Evolutionary conservation across 1,284 basidiomycete species (phyloP).

Genomic region (Rhodofomes roseus): DNA sequence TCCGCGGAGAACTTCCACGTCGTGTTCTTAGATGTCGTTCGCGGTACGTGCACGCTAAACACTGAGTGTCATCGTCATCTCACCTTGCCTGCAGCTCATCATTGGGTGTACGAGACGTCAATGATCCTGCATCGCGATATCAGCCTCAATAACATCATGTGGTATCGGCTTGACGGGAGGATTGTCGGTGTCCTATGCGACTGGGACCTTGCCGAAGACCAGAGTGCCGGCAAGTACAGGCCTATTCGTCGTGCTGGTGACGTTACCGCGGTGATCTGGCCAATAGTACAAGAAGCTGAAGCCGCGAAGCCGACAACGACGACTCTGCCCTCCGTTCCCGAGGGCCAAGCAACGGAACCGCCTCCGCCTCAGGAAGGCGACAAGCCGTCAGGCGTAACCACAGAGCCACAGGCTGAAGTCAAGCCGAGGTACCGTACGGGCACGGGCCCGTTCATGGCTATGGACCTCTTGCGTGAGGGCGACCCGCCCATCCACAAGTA

Average conservation of each 20-base stretch:
- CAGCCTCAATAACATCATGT: conserved; percentile 27
- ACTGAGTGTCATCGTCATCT: background rate
- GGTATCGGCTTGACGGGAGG: conserved; percentile 4
- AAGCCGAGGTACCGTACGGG: conserved; percentile 18
- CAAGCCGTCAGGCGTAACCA: no score
- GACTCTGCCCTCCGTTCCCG: no score
- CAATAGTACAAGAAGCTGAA: no score
- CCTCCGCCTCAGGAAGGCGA: no score
- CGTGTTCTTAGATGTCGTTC: background rate
- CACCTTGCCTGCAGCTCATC: conserved; percentile 2
- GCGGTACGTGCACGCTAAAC: background rate
- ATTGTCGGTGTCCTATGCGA: conserved; percentile 24
- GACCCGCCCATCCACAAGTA: conserved; percentile 19
- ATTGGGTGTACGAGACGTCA: conserved; percentile 5
- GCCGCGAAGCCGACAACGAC: no score
- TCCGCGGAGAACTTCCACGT: background rate
- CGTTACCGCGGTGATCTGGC: background rate
- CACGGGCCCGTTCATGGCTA: conserved; percentile 28
- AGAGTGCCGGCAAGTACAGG: background rate
- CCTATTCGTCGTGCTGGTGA: background rate
- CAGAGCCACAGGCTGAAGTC: no score
- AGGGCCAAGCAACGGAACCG: no score
- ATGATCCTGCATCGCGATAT: conserved; percentile 23
- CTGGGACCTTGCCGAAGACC: conserved; percentile 18
- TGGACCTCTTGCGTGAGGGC: conserved; percentile 15